Conservation (phyloP, 495 filamentous ascomycete genomes). For the Aspergillus haitiensis region DNA sequence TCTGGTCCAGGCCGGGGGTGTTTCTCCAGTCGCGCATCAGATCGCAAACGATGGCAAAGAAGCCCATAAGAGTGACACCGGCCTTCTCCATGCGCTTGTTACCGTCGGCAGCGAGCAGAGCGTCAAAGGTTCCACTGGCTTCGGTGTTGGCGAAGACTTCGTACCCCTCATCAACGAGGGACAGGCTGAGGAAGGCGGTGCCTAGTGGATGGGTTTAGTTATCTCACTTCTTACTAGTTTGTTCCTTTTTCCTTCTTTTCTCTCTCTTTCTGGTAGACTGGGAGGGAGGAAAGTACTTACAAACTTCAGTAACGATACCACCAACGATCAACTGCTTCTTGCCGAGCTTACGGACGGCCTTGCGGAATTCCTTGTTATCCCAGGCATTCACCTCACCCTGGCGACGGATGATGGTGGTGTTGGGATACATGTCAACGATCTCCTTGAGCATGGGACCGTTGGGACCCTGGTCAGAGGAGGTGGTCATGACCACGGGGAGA, state of each 20-base stretch:
- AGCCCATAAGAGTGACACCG: constrained; percentile 63
- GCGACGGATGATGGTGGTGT: constrained; percentile 64
- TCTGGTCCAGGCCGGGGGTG: constrained; percentile 60
- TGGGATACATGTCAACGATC: constrained; percentile 66
- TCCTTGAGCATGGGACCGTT: constrained; percentile 73
- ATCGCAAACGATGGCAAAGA: constrained; percentile 69
- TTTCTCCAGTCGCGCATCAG: constrained; percentile 79
- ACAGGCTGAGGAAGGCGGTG: constrained; percentile 72
- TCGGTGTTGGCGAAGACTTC: constrained; percentile 77
- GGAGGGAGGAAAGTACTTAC: no score
- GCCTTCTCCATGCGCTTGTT: constrained; percentile 66
- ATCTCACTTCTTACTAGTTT: no score
- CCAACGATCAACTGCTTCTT: constrained; percentile 71
- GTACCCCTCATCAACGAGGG: constrained; percentile 69
- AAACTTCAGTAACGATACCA: constrained; percentile 77
- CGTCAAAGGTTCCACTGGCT: constrained; percentile 63
- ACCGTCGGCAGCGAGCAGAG: constrained; percentile 56
- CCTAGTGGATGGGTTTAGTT: constrained; percentile 35
- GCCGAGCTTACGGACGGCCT: constrained; percentile 62
- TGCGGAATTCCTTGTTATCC: constrained; percentile 72
- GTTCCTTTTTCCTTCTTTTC: not conserved
- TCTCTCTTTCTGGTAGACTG: no score
- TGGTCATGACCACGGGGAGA: constrained; percentile 69
- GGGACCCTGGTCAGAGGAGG: constrained; percentile 59
- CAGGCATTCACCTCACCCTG: constrained; percentile 79